Evolutionary conservation across 305 asterid species (phyloP).

Genomic region (Fraxinus velutina): DNA sequence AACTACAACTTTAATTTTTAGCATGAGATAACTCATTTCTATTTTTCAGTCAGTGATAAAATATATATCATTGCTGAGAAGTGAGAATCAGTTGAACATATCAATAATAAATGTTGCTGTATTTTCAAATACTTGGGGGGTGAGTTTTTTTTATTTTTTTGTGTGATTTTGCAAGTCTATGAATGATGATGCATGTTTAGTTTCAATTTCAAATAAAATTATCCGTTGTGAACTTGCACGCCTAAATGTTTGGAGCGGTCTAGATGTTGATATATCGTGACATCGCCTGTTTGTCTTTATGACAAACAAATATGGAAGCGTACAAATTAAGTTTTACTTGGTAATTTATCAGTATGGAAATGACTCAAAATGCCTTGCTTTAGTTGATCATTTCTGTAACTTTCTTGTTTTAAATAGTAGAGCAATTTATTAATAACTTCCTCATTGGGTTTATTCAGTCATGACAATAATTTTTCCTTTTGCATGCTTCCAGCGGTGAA

Average conservation of each 20-base stretch:
- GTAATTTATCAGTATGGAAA: not conserved
- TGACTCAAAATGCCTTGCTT: not conserved
- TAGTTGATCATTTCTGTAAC: not conserved
- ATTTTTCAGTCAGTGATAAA: not conserved
- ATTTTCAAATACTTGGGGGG: not conserved
- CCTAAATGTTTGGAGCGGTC: conserved; percentile 4
- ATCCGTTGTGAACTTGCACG: not conserved
- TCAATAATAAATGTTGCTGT: not conserved
- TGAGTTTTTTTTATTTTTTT: not conserved
- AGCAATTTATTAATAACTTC: not conserved
- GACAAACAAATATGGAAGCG: not conserved
- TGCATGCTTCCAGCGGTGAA: conserved; percentile 64
- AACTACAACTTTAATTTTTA: not conserved
- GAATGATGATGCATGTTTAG: not conserved
- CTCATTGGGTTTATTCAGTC: conserved; percentile 13
- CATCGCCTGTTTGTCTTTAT: not conserved
- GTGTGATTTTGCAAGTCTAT: not conserved
- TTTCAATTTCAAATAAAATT: not conserved
- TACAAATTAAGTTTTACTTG: not conserved
- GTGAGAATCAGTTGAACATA: not conserved
- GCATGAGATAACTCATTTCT: not conserved
- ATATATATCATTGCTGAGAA: not conserved
- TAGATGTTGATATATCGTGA: not conserved
- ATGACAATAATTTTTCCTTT: conserved; percentile 13
- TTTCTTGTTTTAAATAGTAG: conserved; percentile 10